Base-by-base conservation (phyloP, 371 early-diverging fungal species). In the Batrachochytrium dendrobatidis region DNA sequence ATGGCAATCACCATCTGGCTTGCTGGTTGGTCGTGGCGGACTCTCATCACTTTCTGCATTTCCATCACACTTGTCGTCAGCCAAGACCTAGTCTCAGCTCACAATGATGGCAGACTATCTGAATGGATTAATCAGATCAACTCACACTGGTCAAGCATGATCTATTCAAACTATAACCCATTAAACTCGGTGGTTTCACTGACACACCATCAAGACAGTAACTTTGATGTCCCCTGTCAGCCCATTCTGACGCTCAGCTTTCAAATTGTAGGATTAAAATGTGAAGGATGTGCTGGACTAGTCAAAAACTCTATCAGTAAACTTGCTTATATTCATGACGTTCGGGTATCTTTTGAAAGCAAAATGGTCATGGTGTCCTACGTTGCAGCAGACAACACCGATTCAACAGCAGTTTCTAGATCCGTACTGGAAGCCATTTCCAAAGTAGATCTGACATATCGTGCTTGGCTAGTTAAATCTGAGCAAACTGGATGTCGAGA, bases 91-190 rank as follows among this genome's bases (percentile, higher is more conserved):
- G 46, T 45, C 12, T 20, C 3, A 3, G 3, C 46, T 20, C 12
- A 45, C 46, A 45, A 45, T 26, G 12, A 45, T 12, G 46, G 46
- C 46, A 20, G 46, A 26, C 46, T 45, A n/a, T 39, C 39, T 39
- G 39, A 12, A 39, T 15, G 39, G 39, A 39, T 39, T 39, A n/a
- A n/a, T 39, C 15, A n/a, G 15, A 39, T 39, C n/a, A n/a, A n/a
- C 15, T 12, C 39, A 39, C 15, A 39, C 39, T 15, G 12, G 39
- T 12, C 39, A n/a, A n/a, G 15, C n/a, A 12, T 39, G 39, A n/a
- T 39, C 39, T 39, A 12, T 12, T 12, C 15, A n/a, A 39, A 15
- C 39, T n/a, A 39, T 12, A 39, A n/a, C 12, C 39, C 15, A 39
- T 12, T 39, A 39, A 39, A 39, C n/a, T n/a, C 39, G 39, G 15